Evolutionary conservation across 176 grass and related monocot genomes (phyloP), one percentile per base, ranked within the genome.

Genomic region (Saccharum officinarum): DNA sequence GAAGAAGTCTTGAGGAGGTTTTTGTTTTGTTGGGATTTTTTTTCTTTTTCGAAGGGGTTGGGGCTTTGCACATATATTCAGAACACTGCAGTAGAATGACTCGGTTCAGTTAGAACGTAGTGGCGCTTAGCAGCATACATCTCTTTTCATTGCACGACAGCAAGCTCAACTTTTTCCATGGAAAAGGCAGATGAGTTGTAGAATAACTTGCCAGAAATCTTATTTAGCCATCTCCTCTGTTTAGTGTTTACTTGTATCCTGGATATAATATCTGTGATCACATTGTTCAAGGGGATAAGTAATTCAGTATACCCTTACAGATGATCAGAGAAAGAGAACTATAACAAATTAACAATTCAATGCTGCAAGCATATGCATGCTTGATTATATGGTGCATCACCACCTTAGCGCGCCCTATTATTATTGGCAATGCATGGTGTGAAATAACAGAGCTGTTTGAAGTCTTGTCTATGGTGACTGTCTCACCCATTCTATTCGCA

Each of bases 71-170:
- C 10, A 26, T 40, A 12, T 31, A 22, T 47, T 67, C 23, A 34
- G 77, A 45, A 30, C 40, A 65, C 18, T 31, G 59, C 59, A 28
- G 77, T 79, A 42, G 37, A 77, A 64, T 65, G 37, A 65, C 59
- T 20, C 4, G 20, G 15, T 46, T 66, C 16, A 80, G 26, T 66
- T 25, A 66, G 39, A 5, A 22, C 31, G 59, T 44, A 26, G 44
- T 16, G 15, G 26, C 23, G 14, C 55, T 13, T 71, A 42, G 26
- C 11, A 72, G 22, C 49, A 6, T 41, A 17, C 76, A 78, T 44
- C 16, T 54, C 7, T 63, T 13, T 79, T 6, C 36, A 26, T 62
- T 44, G 76, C 59, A 79, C 17, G 23, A 17, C 38, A 79, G 5
- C 28, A 26, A 15, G 23, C 12, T 65, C 37, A 44, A 63, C 4